phyloP scores from a whole-genome alignment of 257 asterid genomes.

The Salvia hispanica region DNA sequence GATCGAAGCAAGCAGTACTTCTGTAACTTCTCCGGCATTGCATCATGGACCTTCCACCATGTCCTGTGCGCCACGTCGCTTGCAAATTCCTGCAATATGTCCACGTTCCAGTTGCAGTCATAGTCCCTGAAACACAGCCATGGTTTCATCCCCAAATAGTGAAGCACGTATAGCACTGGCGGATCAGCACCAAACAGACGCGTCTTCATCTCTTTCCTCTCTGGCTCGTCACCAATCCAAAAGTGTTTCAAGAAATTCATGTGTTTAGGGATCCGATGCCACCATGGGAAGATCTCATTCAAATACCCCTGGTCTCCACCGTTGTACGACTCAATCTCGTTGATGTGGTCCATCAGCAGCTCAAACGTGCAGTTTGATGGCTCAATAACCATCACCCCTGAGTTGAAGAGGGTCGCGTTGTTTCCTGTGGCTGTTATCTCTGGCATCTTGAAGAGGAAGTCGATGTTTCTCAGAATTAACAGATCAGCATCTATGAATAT shows the following conservation, averaged over 20 bases:
- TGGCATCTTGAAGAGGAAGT: slow-evolving; percentile 88
- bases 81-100: slow-evolving; percentile 65
- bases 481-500: slow-evolving; percentile 88
- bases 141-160: slow-evolving; percentile 80
- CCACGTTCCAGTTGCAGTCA: slow-evolving; percentile 92
- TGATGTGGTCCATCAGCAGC: slow-evolving; percentile 77
- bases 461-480: slow-evolving; percentile 72
- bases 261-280: slow-evolving; percentile 91
- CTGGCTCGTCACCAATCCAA: slow-evolving; percentile 79
- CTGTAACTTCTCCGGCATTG: slow-evolving; percentile 84
- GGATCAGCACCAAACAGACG: slow-evolving; percentile 78
- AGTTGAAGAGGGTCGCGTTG: slow-evolving; percentile 81
- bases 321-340: slow-evolving; percentile 83
- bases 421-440: slow-evolving; percentile 87
- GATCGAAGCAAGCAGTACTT: slow-evolving; percentile 79
- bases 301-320: slow-evolving; percentile 96
- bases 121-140: slow-evolving; percentile 92
- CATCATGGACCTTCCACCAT: slow-evolving; percentile 96
- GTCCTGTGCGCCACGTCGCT: slow-evolving; percentile 80
- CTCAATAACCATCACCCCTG: slow-evolving; percentile 92
- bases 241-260: slow-evolving; percentile 87
- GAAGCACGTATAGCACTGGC: slow-evolving; percentile 75
- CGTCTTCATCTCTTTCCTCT: slow-evolving; percentile 59
- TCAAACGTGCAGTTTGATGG: slow-evolving; percentile 87
- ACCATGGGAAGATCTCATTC: slow-evolving; percentile 90